phyloP scores from a whole-genome alignment of 176 grass and related monocot genomes.

The Tillandsia fasciculata region DNA sequence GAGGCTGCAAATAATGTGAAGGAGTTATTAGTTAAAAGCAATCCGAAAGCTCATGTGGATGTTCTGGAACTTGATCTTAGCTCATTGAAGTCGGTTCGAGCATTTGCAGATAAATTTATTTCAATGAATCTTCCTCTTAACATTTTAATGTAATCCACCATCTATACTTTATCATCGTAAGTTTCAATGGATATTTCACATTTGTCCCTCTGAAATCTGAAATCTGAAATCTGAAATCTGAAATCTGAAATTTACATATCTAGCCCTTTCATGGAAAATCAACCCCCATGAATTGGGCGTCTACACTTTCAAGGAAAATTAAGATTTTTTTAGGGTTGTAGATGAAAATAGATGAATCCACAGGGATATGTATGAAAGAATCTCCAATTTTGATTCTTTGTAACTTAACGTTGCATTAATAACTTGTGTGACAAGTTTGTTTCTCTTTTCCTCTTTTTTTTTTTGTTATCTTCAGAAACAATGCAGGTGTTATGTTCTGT shows the following conservation, averaged over 20 bases:
- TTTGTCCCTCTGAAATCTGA: background rate
- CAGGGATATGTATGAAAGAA: too few species aligned
- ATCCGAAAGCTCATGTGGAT: constrained; percentile 44
- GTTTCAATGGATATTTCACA: constrained; percentile 5
- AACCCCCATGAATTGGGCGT: too few species aligned
- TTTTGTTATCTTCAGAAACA: constrained; percentile 56
- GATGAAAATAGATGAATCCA: too few species aligned
- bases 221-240: background rate
- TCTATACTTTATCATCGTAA: constrained; percentile 1
- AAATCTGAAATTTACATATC: too few species aligned
- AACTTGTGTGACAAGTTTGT: too few species aligned
- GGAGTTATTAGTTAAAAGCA: constrained; percentile 34
- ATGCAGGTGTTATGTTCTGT: constrained; percentile 94
- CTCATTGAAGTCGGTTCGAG: constrained; percentile 72
- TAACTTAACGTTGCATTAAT: too few species aligned
- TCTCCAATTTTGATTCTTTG: too few species aligned
- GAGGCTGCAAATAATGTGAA: constrained; percentile 65
- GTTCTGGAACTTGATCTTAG: constrained; percentile 81
- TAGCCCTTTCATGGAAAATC: too few species aligned
- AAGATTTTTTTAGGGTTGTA: too few species aligned
- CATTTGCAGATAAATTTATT: constrained; percentile 57
- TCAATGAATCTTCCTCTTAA: constrained; percentile 82
- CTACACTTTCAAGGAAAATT: too few species aligned
- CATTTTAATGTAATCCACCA: constrained; percentile 66
- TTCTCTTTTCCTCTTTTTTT: background rate